Evolutionary conservation across 148 eudicot species (phyloP).

Genomic region (Cornus florida): DNA sequence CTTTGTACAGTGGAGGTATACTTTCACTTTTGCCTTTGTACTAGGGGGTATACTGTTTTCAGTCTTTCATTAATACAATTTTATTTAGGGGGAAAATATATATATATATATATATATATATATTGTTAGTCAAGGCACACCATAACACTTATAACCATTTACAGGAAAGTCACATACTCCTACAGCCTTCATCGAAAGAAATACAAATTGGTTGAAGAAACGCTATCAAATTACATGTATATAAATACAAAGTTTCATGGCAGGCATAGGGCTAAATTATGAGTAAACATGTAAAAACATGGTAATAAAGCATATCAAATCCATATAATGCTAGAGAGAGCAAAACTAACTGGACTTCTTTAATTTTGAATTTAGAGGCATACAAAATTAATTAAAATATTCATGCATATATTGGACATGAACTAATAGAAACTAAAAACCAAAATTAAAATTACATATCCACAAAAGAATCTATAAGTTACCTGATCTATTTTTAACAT

Average conservation of each 20-base stretch:
- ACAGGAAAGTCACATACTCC: no score
- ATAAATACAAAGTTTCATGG: not conserved
- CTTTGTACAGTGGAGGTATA: no score
- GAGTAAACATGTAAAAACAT: not conserved
- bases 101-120: no score
- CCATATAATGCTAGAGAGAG: not conserved
- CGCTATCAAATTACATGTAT: not conserved
- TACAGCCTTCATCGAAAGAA: not conserved
- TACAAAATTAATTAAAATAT: not conserved
- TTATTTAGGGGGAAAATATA: no score
- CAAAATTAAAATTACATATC: no score
- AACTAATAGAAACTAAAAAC: not conserved
- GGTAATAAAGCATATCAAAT: not conserved
- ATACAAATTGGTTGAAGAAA: not conserved
- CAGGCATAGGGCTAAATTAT: not conserved
- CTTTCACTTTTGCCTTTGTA: no score
- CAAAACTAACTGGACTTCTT: not conserved
- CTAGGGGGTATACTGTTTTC: no score
- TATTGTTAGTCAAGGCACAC: no score
- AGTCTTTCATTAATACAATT: no score
- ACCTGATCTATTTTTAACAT: constrained; percentile 62
- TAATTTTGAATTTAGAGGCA: constrained; percentile 1
- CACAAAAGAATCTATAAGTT: not conserved
- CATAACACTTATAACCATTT: no score
- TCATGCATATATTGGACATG: not conserved